phyloP scores from a whole-genome alignment of 306 rosid genomes.

The Castanea mollissima region DNA sequence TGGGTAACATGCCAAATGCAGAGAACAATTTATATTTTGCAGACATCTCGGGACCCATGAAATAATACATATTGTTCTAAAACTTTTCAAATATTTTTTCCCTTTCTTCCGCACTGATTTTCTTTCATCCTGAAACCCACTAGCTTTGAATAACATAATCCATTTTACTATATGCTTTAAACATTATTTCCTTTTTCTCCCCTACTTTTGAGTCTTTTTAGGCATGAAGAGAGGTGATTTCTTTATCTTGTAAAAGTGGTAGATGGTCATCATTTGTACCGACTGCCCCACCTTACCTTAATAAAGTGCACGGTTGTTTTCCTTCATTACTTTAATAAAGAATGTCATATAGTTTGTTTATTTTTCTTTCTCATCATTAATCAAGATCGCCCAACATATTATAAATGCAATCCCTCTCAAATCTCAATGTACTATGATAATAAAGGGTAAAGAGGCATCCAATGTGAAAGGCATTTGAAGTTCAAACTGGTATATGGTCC shows the following conservation, averaged over 20 bases:
- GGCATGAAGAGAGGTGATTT: conserved; percentile 24
- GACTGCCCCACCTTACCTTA: conserved; percentile 17
- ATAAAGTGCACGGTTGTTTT: conserved; percentile 10
- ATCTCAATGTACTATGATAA: background rate
- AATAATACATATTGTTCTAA: conserved; percentile 6
- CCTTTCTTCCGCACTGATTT: conserved; percentile 26
- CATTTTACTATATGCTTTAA: conserved; percentile 24
- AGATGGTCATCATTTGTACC: conserved; percentile 33
- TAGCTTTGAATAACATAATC: conserved; percentile 19
- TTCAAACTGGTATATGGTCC: conserved; percentile 1
- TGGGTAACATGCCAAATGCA: background rate
- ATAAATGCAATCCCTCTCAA: background rate
- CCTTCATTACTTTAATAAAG: background rate
- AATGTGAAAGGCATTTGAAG: background rate
- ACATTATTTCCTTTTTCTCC: conserved; percentile 14
- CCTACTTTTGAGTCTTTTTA: conserved; percentile 43
- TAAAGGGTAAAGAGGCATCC: background rate
- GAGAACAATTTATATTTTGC: background rate
- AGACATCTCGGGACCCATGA: conserved; percentile 23
- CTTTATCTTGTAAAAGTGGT: conserved; percentile 9
- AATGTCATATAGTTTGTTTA: background rate
- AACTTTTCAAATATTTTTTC: background rate
- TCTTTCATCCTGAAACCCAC: conserved; percentile 31
- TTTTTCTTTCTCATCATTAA: background rate
- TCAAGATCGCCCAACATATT: background rate